phyloP scores from a whole-genome alignment of 148 eudicot species.

The Drosera capensis region DNA sequence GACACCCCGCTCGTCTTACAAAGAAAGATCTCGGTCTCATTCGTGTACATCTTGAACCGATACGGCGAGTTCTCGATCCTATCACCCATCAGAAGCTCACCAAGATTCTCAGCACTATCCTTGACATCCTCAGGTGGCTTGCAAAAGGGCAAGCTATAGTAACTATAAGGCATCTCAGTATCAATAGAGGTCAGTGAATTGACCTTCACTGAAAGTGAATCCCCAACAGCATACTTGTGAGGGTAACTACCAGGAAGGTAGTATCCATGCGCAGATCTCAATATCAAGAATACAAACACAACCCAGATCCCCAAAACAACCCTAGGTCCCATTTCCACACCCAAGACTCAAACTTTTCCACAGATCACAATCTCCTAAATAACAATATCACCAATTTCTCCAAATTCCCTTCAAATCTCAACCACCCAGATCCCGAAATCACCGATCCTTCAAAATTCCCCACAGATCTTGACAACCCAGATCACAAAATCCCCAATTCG shows the following conservation, averaged over 20 bases:
- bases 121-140: conserved; percentile 64
- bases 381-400: too few relatives aligned
- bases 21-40: conserved; percentile 48
- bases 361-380: too few relatives aligned
- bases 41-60: conserved; percentile 51
- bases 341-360: neutral
- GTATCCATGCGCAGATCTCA: conserved; percentile 39
- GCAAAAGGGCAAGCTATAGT: conserved; percentile 69
- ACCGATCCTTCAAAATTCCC: too few relatives aligned
- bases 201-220: conserved; percentile 50
- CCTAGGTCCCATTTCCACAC: conserved; percentile 27
- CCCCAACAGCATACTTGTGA: conserved; percentile 50
- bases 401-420: too few relatives aligned
- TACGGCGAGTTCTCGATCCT: conserved; percentile 80
- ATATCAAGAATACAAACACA: conserved; percentile 24
- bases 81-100: conserved; percentile 82
- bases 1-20: conserved; percentile 47
- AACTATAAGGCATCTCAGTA: conserved; percentile 70
- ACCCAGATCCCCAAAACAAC: conserved; percentile 40
- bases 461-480: too few relatives aligned
- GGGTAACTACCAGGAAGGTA: conserved; percentile 86
- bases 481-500: too few relatives aligned
- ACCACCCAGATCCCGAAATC: too few relatives aligned
- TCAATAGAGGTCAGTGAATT: conserved; percentile 77
- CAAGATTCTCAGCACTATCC: conserved; percentile 76